These are phyloP conservation scores for Stagonosporopsis cucurbitacearum DNA, from an alignment of 2,329 filamentous ascomycete genomes.

Conservation along the genomic window DNA sequence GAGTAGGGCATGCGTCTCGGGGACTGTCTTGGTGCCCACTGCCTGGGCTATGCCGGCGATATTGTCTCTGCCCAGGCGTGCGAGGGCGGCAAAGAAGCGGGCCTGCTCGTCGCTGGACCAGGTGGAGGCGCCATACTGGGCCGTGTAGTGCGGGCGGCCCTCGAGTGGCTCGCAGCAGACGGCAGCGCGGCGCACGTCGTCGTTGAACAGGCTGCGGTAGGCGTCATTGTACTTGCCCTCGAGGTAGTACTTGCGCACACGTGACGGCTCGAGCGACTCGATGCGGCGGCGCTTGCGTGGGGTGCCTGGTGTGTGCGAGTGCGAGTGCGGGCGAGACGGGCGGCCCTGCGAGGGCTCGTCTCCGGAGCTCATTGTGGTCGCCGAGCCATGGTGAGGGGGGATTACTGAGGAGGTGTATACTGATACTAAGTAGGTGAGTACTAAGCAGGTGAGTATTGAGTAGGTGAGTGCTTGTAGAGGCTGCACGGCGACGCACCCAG, in stretches of 20 bases:
- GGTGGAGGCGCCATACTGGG: conserved; percentile 70
- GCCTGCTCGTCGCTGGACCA: conserved; percentile 79
- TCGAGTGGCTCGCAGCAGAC: conserved; percentile 15
- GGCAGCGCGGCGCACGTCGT: conserved; percentile 29
- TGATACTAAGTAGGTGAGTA: no score
- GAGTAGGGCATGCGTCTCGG: conserved; percentile 77
- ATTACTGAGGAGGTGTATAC: no score
- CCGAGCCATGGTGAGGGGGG: conserved; percentile 24
- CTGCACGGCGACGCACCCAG: no score
- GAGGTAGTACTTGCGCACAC: conserved; percentile 34
- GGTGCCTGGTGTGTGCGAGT: conserved; percentile 10
- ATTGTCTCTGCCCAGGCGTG: conserved; percentile 68
- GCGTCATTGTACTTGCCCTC: conserved; percentile 56
- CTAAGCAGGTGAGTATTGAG: no score
- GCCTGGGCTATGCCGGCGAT: conserved; percentile 66
- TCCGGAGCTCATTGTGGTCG: conserved; percentile 26
- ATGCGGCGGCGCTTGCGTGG: conserved; percentile 37
- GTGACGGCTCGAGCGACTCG: conserved; percentile 24
- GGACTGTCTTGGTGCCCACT: conserved; percentile 73
- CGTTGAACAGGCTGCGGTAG: conserved; percentile 47
- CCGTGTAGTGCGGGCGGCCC: conserved; percentile 34
- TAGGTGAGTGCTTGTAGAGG: no score
- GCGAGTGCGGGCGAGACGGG: conserved; percentile 8
- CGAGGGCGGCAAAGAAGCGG: conserved; percentile 70
- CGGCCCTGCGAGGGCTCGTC: conserved; percentile 8